Evolutionary conservation across 345 rosid species (phyloP).

Genomic region (Salix arbutifolia): DNA sequence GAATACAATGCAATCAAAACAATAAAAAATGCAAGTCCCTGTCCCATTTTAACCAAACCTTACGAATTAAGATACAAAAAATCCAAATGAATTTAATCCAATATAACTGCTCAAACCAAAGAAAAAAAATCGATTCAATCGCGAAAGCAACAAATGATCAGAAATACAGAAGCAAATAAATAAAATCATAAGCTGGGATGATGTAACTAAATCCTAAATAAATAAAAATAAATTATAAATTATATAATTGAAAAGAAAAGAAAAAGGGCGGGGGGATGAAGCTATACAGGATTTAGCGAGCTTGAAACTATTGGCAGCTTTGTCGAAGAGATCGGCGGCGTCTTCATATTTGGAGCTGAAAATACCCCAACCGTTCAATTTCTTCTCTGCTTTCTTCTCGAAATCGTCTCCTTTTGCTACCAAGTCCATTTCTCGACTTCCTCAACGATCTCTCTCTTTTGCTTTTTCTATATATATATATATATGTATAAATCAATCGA

Average conservation of each 20-base stretch:
- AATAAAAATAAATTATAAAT: background rate
- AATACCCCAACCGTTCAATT: constrained; percentile 55
- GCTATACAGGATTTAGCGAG: constrained; percentile 61
- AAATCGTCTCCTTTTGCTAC: constrained; percentile 50
- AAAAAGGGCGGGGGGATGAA: background rate
- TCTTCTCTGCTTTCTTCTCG: constrained; percentile 70
- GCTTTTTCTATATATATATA: background rate
- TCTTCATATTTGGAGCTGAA: constrained; percentile 61
- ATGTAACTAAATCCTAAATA: background rate
- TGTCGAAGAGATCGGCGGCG: constrained; percentile 75
- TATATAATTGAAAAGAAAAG: background rate
- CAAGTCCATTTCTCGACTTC: constrained; percentile 30
- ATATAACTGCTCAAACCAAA: too few relatives aligned
- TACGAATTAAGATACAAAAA: too few relatives aligned
- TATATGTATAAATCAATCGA: background rate
- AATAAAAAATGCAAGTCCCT: background rate
- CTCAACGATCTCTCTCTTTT: background rate
- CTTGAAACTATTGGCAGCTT: constrained; percentile 69
- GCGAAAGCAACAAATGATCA: too few relatives aligned
- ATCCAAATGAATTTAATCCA: too few relatives aligned
- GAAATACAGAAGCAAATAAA: background rate
- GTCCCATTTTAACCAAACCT: background rate
- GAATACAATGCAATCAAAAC: background rate
- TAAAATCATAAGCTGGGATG: background rate
- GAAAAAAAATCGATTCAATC: too few relatives aligned